Conservation (phyloP, 2,329 filamentous ascomycete species). For the Golovinomyces cichoracearum region DNA sequence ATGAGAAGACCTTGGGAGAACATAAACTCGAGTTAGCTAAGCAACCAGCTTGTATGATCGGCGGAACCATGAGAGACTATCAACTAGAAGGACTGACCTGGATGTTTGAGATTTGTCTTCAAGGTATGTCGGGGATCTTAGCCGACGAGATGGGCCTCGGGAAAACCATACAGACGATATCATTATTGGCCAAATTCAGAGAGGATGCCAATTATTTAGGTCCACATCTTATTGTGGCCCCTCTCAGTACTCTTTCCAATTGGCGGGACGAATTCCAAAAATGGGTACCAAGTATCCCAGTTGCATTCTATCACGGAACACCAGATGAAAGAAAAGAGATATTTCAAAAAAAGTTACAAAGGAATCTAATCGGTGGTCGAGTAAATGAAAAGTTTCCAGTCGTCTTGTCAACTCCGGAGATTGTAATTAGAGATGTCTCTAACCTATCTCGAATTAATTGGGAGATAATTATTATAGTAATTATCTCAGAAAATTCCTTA, state of each 20-base stretch:
- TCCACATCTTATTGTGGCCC: slow-evolving; percentile 73
- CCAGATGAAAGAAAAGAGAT: slow-evolving; percentile 52
- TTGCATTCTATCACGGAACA: slow-evolving; percentile 71
- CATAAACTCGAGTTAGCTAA: slow-evolving; percentile 53
- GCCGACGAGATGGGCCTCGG: slow-evolving; percentile 37
- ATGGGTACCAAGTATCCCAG: slow-evolving; percentile 74
- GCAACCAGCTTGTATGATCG: slow-evolving; percentile 63
- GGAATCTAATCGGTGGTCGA: slow-evolving; percentile 34
- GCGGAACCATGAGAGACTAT: slow-evolving; percentile 79
- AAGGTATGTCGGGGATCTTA: slow-evolving; percentile 36
- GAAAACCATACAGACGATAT: slow-evolving; percentile 27
- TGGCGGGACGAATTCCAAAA: slow-evolving; percentile 85
- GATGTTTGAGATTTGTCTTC: slow-evolving; percentile 43
- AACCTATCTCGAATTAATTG: slow-evolving; percentile 63
- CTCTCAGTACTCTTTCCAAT: slow-evolving; percentile 74
- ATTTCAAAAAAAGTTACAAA: slow-evolving; percentile 44
- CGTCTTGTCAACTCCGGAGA: slow-evolving; percentile 86
- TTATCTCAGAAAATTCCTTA: slow-evolving; percentile 10
- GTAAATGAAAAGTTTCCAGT: slow-evolving; percentile 52
- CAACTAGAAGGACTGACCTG: slow-evolving; percentile 86
- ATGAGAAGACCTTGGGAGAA: slow-evolving; percentile 32
- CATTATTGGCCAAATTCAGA: slow-evolving; percentile 44
- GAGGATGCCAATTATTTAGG: slow-evolving; percentile 65
- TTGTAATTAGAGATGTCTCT: slow-evolving; percentile 72
- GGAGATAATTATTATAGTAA: slow-evolving; percentile 88